Base-by-base conservation (phyloP, 768 basidiomycete genomes). In the Phlegmacium glaucopus region DNA sequence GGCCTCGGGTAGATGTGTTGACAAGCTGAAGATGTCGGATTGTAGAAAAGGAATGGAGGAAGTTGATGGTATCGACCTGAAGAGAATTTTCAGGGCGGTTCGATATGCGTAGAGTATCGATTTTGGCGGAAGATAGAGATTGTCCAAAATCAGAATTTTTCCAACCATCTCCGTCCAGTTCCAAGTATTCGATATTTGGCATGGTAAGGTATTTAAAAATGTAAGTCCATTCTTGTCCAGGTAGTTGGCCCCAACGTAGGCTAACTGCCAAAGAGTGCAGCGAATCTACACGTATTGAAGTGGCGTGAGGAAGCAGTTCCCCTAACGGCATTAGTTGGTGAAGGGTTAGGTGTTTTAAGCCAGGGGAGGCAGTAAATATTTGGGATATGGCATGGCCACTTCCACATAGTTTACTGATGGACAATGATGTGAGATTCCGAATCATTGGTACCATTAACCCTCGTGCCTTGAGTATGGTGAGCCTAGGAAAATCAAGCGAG, bases 141-240 rank as follows among this genome's bases (percentile, higher is more conserved):
- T 44, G 29, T n/a, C 50, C 48, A 25, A 54, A 52, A 15, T 50
- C 16, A 9, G 13, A 10, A 16, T 43, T 28, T 15, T 50, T 34
- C 16, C 42, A 22, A 5, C 47, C 25, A 32, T 39, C 29, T 16
- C 49, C 51, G n/a, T 44, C 44, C 9, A 57, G 13, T 18, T 57
- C 50, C 30, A 57, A 29, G 25, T 50, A 49, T 10, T 30, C 35
- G 11, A 57, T 46, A 44, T 52, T 57, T 11, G 56, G 56, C 9
- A 52, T 18, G 15, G 37, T n/a, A 34, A 57, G 47, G 4, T 52
- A 29, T 3, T 26, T 15, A 44, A 54, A 50, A 5, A 50, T 30
- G 28, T 50, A 54, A 18, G 38, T 35, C 5, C 2, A 12, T 39
- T 38, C 22, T 8, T 17, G 9, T 42, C 42, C 49, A n/a, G 25